A percentile compares a stretch with the other conserved stretches of the same genome.
Evolutionary conservation across 306 rosid genomes (phyloP).

Genomic region (Vachellia pachyceras): DNA sequence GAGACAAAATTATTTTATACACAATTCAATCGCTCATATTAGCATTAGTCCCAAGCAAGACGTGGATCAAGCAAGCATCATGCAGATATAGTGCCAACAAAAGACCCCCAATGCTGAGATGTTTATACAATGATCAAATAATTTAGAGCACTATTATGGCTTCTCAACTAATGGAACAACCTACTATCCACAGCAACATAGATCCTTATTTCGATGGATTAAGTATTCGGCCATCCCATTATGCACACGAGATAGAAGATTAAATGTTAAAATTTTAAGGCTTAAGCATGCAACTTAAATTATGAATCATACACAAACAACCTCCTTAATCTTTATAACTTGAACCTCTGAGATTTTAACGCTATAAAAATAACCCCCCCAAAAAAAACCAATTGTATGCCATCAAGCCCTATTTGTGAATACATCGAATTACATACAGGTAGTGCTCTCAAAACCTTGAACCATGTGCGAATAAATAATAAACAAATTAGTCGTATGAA

Average conservation of each 20-base stretch:
- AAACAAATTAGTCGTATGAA: too few species aligned
- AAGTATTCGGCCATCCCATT: not conserved
- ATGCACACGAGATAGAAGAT: not conserved
- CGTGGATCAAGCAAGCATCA: not conserved
- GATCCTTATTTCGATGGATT: not conserved
- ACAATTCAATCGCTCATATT: not conserved
- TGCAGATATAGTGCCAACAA: too few species aligned
- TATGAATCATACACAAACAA: too few species aligned
- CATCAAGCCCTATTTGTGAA: too few species aligned
- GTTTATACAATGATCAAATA: not conserved
- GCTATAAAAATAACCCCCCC: too few species aligned
- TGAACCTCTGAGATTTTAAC: too few species aligned
- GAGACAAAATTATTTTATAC: not conserved
- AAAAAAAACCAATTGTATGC: too few species aligned
- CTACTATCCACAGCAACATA: not conserved
- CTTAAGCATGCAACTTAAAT: too few species aligned
- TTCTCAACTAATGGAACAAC: not conserved
- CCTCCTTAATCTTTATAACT: too few species aligned
- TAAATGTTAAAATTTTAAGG: not conserved
- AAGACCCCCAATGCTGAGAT: not conserved
- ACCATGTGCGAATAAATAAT: too few species aligned
- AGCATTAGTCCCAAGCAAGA: not conserved
- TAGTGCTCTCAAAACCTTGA: too few species aligned
- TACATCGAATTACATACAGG: too few species aligned
- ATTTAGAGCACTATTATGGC: not conserved